Conservation (phyloP, 352 stramenopile genomes). For the Pythium phragmiticola region DNA sequence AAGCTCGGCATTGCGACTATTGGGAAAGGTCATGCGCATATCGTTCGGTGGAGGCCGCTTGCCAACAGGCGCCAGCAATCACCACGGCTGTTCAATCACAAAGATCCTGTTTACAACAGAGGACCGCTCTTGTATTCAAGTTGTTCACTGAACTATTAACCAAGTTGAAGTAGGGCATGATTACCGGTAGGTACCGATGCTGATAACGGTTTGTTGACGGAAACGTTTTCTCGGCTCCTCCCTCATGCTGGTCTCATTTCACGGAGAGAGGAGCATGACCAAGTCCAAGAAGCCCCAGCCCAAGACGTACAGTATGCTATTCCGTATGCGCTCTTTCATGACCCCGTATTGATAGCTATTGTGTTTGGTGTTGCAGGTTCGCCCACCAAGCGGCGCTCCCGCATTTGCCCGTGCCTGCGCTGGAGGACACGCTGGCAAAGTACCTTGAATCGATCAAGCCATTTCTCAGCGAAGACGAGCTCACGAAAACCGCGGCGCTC, state of each 20-base stretch:
- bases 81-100: neutral
- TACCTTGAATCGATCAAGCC: slow-evolving; percentile 79
- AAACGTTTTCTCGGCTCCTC: neutral
- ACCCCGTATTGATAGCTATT: neutral
- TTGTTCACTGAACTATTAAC: neutral
- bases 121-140: neutral
- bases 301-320: slow-evolving; percentile 13
- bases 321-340: neutral
- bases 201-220: slow-evolving; percentile 15
- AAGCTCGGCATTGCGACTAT: neutral
- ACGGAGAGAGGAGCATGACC: slow-evolving; percentile 16
- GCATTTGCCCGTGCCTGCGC: slow-evolving; percentile 76
- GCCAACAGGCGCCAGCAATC: neutral
- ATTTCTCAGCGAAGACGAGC: slow-evolving; percentile 55
- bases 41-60: slow-evolving; percentile 1
- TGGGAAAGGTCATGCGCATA: neutral
- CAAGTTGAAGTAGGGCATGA: slow-evolving; percentile 4
- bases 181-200: slow-evolving; percentile 1
- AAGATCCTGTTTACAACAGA: neutral
- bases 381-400: slow-evolving; percentile 64
- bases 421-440: slow-evolving; percentile 83
- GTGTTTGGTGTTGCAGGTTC: slow-evolving; percentile 22
- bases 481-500: slow-evolving; percentile 36
- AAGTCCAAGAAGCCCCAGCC: slow-evolving; percentile 21
- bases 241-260: neutral